Percentiles rank a stretch among this genome's conserved stretches.
Evolutionary conservation across 768 basidiomycete species (phyloP).

Genomic region (Termitomyces eurrhizus): DNA sequence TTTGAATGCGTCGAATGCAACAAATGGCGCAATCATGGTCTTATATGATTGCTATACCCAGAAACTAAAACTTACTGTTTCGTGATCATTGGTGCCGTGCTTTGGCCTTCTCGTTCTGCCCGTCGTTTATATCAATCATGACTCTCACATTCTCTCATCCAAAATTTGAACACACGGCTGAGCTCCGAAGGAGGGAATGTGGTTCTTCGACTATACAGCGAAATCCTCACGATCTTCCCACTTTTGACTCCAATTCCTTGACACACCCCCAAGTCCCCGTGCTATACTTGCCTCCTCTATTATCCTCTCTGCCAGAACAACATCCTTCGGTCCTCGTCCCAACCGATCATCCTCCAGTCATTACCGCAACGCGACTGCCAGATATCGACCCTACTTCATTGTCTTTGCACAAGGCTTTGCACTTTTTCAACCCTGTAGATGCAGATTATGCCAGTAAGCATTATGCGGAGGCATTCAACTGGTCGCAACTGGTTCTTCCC

Average conservation of each 20-base stretch:
- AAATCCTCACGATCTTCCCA: conserved; percentile 56
- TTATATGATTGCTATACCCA: neutral
- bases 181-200: conserved; percentile 4
- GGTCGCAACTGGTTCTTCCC: conserved; percentile 67
- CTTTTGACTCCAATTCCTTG: conserved; percentile 37
- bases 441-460: conserved; percentile 56
- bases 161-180: conserved; percentile 23
- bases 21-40: conserved; percentile 18
- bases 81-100: neutral
- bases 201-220: conserved; percentile 17
- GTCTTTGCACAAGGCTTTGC: conserved; percentile 82
- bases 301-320: conserved; percentile 66
- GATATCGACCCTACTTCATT: conserved; percentile 83
- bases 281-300: conserved; percentile 80
- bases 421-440: conserved; percentile 62
- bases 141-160: conserved; percentile 27
- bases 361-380: conserved; percentile 75
- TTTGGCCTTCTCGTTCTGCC: neutral
- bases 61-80: neutral
- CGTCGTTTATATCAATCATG: conserved; percentile 15
- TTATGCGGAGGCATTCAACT: conserved; percentile 86
- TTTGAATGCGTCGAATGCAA: conserved; percentile 8
- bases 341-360: conserved; percentile 37
- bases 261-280: conserved; percentile 43
- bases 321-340: conserved; percentile 26